phyloP scores from a whole-genome alignment of 305 asterid genomes.

The Fraxinus floribunda region DNA sequence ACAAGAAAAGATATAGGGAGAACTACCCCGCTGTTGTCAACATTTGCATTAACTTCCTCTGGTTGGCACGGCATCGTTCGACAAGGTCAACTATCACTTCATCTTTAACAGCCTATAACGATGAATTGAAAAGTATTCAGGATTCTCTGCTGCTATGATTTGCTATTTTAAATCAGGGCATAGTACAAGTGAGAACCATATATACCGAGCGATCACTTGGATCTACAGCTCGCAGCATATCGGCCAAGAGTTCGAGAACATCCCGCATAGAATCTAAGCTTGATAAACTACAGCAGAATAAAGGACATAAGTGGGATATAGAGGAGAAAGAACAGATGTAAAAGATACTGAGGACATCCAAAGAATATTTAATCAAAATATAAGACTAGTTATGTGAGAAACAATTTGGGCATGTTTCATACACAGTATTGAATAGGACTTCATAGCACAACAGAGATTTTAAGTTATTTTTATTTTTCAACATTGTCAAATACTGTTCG shows the following conservation, averaged over 20 bases:
- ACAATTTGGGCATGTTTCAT: not conserved
- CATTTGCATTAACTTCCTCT: constrained; percentile 80
- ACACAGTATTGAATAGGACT: not conserved
- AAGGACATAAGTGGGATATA: not conserved
- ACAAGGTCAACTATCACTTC: constrained; percentile 92
- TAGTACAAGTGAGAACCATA: constrained; percentile 7
- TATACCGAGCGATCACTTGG: constrained; percentile 65
- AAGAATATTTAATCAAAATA: not conserved
- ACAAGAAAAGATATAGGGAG: not conserved
- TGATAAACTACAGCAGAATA: constrained; percentile 52
- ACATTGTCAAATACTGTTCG: not conserved
- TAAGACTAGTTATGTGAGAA: not conserved
- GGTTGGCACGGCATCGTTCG: constrained; percentile 78
- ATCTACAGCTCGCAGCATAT: constrained; percentile 85
- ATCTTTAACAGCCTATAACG: constrained; percentile 66
- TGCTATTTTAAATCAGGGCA: not conserved
- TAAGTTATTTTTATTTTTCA: not conserved
- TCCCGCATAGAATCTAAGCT: constrained; percentile 61
- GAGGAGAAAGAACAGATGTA: not conserved
- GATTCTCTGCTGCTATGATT: not conserved
- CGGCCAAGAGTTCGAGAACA: constrained; percentile 71
- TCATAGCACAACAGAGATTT: not conserved
- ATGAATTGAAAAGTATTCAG: constrained; percentile 14
- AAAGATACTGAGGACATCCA: not conserved
- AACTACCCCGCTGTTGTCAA: constrained; percentile 64